Base-by-base conservation (phyloP, 768 basidiomycete genomes). In the Mycena haematopus region DNA sequence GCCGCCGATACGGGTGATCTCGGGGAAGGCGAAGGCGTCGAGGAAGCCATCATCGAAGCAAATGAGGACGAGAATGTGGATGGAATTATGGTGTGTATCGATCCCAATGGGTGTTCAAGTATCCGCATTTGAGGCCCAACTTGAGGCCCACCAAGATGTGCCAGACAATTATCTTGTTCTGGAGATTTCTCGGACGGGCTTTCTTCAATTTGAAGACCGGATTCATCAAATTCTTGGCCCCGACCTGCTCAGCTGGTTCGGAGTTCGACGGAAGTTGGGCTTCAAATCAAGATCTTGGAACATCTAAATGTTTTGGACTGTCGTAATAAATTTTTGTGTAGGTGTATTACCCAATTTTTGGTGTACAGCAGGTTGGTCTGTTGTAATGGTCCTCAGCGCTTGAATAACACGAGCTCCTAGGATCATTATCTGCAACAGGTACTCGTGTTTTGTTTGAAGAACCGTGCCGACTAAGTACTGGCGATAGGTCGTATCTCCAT, bases 271-370 rank as follows among this genome's bases (percentile, higher is more conserved):
- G 29, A n/a, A 42, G 17, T 42, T 42, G 40, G 40, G 33, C 22
- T 24, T 45, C 27, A 22, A 42, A 45, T 45, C 44, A 8, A 45
- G 44, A 45, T 22, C 2, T 45, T 42, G 14, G 36, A 36, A 36
- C 9, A 31, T 31, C 29, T 31, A 42, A 42, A 42, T n/a, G 19
- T 4, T 9, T 42, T 42, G 6, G 31, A 36, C 36, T 25, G 10
- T 21, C 22, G 27, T 27, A 45, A 44, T 62, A 29, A 47, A 47
- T 45, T n/a, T 51, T 19, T 36, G 33, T 51, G 1, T 66, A 95
- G 93, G 92, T 96, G 13, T 97, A 98, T 76, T 99, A 93, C 77
- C 97, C 97, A 1, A 96, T 98, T 67, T 97, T 93, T 70, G 96
- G 96, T 24, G 86, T 81, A 36, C 88, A 87, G 63, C 93, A 94